Conservation (phyloP, 129 eudicot genomes). For the Sambucus nigra region DNA sequence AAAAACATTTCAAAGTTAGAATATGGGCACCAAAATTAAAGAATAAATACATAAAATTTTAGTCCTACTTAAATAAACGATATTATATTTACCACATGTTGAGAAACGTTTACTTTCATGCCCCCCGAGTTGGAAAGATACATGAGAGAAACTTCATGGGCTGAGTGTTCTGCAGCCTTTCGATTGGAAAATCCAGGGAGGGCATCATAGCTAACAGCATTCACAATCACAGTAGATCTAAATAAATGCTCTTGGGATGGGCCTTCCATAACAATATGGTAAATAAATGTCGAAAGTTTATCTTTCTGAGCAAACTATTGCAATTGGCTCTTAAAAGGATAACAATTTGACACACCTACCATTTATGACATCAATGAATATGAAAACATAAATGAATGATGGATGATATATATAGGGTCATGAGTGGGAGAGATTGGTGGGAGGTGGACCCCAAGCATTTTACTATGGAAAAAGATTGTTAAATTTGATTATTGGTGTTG, state of each 20-base stretch:
- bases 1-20: no score
- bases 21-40: no score
- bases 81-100: slow-evolving; percentile 62
- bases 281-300: slow-evolving; percentile 63
- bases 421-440: no score
- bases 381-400: background rate
- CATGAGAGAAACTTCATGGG: slow-evolving; percentile 92
- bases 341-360: slow-evolving; percentile 60
- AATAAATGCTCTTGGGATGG: slow-evolving; percentile 94
- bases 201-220: slow-evolving; percentile 62
- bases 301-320: slow-evolving; percentile 89
- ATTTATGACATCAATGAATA: background rate
- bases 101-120: slow-evolving; percentile 39
- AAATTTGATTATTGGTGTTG: no score
- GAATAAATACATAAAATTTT: no score
- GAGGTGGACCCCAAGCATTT: no score
- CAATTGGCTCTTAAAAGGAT: slow-evolving; percentile 89
- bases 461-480: no score
- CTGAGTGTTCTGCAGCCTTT: slow-evolving; percentile 95
- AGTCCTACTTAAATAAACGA: background rate
- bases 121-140: slow-evolving; percentile 52
- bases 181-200: slow-evolving; percentile 77
- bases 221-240: slow-evolving; percentile 67
- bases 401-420: no score
- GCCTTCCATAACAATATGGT: slow-evolving; percentile 83